Conservation (phyloP, 306 rosid genomes). For the Cicer arietinum region DNA sequence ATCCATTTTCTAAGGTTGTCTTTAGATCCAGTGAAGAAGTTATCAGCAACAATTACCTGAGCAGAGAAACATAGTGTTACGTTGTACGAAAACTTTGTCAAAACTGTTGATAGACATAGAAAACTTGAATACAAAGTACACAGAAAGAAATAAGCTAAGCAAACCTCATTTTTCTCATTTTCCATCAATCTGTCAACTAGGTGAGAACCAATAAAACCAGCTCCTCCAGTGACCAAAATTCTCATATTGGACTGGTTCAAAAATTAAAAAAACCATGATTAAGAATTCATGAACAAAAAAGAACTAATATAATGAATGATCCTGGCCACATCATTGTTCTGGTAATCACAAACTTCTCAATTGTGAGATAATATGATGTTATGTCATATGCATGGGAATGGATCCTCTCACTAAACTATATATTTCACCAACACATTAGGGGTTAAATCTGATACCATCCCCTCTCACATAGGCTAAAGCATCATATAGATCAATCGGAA, state of each 20-base stretch:
- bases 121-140: constrained; percentile 17
- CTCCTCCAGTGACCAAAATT: constrained; percentile 97
- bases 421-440: not conserved
- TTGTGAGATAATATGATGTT: not conserved
- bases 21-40: constrained; percentile 92
- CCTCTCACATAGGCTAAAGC: not conserved
- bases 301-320: not conserved
- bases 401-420: not conserved
- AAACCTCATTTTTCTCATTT: constrained; percentile 81
- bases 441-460: not conserved
- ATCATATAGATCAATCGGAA: no score
- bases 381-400: not conserved
- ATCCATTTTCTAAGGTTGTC: constrained; percentile 92
- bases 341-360: constrained; percentile 9
- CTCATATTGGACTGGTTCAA: constrained; percentile 84
- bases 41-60: constrained; percentile 89
- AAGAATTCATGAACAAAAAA: not conserved
- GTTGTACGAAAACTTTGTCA: constrained; percentile 6
- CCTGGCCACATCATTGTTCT: not conserved
- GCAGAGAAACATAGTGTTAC: constrained; percentile 29
- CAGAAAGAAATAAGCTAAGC: constrained; percentile 13
- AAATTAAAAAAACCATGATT: constrained; percentile 24
- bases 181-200: constrained; percentile 45
- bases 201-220: constrained; percentile 98
- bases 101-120: constrained; percentile 22